These are phyloP conservation scores for Ascochyta fabae DNA, from an alignment of 2,329 filamentous ascomycete genomes.

Conservation along the genomic window DNA sequence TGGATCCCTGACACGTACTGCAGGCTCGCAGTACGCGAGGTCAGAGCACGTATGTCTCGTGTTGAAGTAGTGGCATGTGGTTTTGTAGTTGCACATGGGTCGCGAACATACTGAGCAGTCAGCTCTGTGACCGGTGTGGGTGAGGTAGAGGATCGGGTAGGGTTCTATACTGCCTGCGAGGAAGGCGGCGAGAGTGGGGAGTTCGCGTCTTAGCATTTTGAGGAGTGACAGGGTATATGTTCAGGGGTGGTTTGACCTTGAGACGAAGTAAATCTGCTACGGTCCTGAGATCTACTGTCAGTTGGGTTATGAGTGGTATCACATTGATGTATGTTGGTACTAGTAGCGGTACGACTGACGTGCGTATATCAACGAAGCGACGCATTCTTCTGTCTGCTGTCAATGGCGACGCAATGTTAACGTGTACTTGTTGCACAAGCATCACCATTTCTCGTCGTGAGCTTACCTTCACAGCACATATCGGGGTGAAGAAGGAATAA, in stretches of 20 bases:
- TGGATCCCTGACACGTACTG: not conserved
- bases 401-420: too few species aligned
- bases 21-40: not conserved
- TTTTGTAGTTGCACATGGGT: slow-evolving; percentile 1
- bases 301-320: too few species aligned
- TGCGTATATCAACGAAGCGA: too few species aligned
- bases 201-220: not conserved
- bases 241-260: not conserved
- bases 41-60: not conserved
- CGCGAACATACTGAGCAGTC: not conserved
- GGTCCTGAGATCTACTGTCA: too few species aligned
- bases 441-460: too few species aligned
- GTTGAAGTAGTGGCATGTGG: too few species aligned
- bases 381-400: too few species aligned
- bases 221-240: not conserved
- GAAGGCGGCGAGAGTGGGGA: not conserved
- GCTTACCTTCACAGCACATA: too few species aligned
- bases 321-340: too few species aligned
- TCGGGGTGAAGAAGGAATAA: too few species aligned
- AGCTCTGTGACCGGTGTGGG: not conserved
- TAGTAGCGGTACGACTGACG: too few species aligned
- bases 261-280: not conserved
- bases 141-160: not conserved
- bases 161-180: not conserved
- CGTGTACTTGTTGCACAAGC: too few species aligned